Evolutionary conservation across 768 basidiomycete species (phyloP).

Genomic region (Neoboletus brunneissimus): DNA sequence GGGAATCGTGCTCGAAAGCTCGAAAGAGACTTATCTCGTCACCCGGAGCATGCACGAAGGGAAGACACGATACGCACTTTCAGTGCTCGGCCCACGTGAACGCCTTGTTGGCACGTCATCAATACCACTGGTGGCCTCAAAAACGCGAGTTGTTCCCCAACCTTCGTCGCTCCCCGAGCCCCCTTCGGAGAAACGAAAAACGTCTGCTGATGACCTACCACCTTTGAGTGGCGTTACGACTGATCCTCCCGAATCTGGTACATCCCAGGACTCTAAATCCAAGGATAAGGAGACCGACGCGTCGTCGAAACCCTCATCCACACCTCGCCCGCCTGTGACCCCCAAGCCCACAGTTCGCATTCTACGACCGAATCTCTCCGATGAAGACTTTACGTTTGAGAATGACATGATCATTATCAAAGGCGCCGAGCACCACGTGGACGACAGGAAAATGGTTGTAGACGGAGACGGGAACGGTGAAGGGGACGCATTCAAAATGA

Average conservation of each 20-base stretch:
- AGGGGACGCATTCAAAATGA: constrained; percentile 17
- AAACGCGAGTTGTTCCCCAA: constrained; percentile 1
- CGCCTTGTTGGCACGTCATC: neutral
- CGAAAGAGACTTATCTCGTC: constrained; percentile 23
- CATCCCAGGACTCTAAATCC: neutral
- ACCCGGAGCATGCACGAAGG: constrained; percentile 9
- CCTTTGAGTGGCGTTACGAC: neutral
- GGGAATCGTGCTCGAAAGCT: constrained; percentile 28
- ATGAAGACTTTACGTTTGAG: constrained; percentile 24
- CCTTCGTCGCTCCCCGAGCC: neutral
- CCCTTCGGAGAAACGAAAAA: neutral
- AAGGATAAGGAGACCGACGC: neutral
- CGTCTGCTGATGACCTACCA: neutral
- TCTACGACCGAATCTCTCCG: constrained; percentile 19
- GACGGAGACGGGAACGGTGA: constrained; percentile 4
- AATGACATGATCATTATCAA: constrained; percentile 18
- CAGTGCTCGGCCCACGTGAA: constrained; percentile 10
- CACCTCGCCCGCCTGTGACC: neutral
- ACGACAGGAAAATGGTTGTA: constrained; percentile 12
- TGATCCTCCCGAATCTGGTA: constrained; percentile 4
- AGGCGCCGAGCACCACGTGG: neutral
- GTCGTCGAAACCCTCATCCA: neutral
- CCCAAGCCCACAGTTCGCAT: constrained; percentile 2
- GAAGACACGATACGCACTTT: constrained; percentile 18
- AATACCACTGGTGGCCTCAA: neutral